Evolutionary conservation across 1,284 basidiomycete species (phyloP).

Genomic region (Afroboletus lepidellus): DNA sequence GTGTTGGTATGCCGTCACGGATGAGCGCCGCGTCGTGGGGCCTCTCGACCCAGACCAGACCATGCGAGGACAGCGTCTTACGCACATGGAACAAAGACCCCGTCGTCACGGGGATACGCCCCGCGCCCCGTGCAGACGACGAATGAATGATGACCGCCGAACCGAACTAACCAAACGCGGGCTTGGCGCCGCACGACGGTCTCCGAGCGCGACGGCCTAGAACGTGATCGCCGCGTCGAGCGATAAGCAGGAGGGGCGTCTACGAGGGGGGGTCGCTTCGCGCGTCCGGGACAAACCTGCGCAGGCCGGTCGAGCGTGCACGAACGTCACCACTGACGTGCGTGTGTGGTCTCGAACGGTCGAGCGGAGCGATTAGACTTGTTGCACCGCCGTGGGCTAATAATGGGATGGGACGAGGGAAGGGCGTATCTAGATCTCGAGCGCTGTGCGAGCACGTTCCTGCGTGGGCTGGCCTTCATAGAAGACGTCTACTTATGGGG

Average conservation of each 20-base stretch:
- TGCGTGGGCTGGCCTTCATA: background rate
- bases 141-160: background rate
- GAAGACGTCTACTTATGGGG: background rate
- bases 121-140: background rate
- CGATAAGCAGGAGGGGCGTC: background rate
- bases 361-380: conserved; percentile 4
- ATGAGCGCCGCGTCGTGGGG: too few relatives aligned
- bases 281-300: background rate
- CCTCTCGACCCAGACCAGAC: too few relatives aligned
- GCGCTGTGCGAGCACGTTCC: background rate
- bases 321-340: background rate
- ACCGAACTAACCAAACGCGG: conserved; percentile 7
- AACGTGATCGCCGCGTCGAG: conserved; percentile 15
- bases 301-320: background rate
- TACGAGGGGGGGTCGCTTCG: background rate
- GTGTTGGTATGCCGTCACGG: background rate
- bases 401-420: too few relatives aligned
- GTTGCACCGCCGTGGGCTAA: background rate
- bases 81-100: background rate
- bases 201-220: background rate
- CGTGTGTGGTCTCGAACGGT: background rate
- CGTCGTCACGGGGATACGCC: background rate
- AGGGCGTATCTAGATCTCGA: background rate
- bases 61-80: background rate
- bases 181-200: background rate